A percentile compares a stretch with the other conserved stretches of the same genome.
These are phyloP conservation scores for Thelephora terrestris DNA, from an alignment of 1,284 basidiomycete genomes.

Conservation along the genomic window DNA sequence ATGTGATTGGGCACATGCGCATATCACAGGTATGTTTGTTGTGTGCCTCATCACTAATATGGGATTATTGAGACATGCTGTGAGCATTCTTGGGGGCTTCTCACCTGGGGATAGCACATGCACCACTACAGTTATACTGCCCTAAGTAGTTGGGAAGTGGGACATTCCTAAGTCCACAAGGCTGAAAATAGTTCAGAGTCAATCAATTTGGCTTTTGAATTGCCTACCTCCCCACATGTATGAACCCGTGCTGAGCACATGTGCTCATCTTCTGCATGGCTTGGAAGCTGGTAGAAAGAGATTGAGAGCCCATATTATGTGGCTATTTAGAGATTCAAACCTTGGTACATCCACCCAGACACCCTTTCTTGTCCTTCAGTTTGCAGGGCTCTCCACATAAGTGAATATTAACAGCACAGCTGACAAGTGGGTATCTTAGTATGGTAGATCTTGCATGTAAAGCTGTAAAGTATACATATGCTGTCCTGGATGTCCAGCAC, in stretches of 20 bases:
- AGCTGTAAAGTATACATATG: slow-evolving; percentile 31
- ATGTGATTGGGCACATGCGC: slow-evolving; percentile 41
- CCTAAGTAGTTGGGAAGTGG: no score
- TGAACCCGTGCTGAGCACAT: slow-evolving; percentile 42
- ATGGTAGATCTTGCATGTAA: slow-evolving; percentile 10
- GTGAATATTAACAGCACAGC: slow-evolving; percentile 39
- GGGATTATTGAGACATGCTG: not conserved
- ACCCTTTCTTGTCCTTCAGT: slow-evolving; percentile 34
- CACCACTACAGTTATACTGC: slow-evolving; percentile 31
- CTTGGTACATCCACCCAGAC: slow-evolving; percentile 38
- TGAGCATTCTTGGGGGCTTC: slow-evolving; percentile 6
- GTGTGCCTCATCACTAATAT: slow-evolving; percentile 35
- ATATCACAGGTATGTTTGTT: slow-evolving; percentile 36
- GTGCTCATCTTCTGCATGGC: slow-evolving; percentile 37
- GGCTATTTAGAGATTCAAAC: slow-evolving; percentile 18
- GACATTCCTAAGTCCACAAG: slow-evolving; percentile 34
- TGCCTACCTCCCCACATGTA: slow-evolving; percentile 38
- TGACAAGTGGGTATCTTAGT: slow-evolving; percentile 17
- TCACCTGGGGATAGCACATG: slow-evolving; percentile 36
- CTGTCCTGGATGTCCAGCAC: slow-evolving; percentile 44
- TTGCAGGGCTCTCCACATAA: slow-evolving; percentile 39
- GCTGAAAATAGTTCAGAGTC: slow-evolving; percentile 21
- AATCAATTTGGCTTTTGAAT: not conserved
- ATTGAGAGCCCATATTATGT: not conserved
- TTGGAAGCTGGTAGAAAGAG: slow-evolving; percentile 25